Percentiles rank a stretch among this genome's conserved stretches.
Evolutionary conservation across 2,329 filamentous ascomycete species (phyloP).

Genomic region (Ascochyta lentis): DNA sequence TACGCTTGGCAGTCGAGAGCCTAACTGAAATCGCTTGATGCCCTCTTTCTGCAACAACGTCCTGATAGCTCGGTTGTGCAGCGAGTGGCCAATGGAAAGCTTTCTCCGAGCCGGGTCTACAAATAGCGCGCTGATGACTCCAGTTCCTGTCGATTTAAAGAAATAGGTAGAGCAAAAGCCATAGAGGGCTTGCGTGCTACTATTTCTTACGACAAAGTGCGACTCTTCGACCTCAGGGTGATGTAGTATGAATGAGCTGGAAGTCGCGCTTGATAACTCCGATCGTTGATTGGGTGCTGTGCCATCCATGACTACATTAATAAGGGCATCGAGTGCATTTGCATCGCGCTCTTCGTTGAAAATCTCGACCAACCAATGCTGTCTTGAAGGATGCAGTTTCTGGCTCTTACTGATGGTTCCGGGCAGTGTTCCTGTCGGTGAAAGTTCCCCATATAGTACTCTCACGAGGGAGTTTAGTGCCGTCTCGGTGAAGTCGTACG

Average conservation of each 20-base stretch:
- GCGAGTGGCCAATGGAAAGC: slow-evolving; percentile 86
- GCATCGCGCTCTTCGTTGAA: slow-evolving; percentile 83
- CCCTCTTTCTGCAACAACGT: slow-evolving; percentile 73
- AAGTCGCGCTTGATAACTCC: slow-evolving; percentile 71
- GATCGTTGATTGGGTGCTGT: slow-evolving; percentile 71
- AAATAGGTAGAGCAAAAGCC: slow-evolving; percentile 92
- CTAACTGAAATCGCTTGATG: slow-evolving; percentile 81
- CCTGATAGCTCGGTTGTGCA: slow-evolving; percentile 84
- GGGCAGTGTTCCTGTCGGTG: slow-evolving; percentile 62
- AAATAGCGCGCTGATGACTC: slow-evolving; percentile 83
- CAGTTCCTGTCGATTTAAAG: slow-evolving; percentile 71
- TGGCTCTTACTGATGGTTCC: slow-evolving; percentile 85
- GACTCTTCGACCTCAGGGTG: slow-evolving; percentile 75
- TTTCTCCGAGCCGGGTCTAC: slow-evolving; percentile 87
- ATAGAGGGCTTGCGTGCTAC: slow-evolving; percentile 87
- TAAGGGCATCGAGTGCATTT: slow-evolving; percentile 74
- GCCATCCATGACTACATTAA: slow-evolving; percentile 71
- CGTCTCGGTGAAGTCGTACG: slow-evolving; percentile 94
- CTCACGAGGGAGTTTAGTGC: slow-evolving; percentile 85
- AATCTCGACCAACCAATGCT: slow-evolving; percentile 92
- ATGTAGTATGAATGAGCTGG: slow-evolving; percentile 77
- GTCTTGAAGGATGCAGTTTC: slow-evolving; percentile 85
- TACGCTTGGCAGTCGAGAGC: slow-evolving; percentile 80
- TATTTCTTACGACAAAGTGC: slow-evolving; percentile 93
- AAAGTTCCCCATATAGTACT: slow-evolving; percentile 78